Percentiles rank a stretch among this genome's conserved stretches.
These are phyloP conservation scores for Cynanchum wilfordii DNA, from an alignment of 257 asterid species.

Conservation along the genomic window DNA sequence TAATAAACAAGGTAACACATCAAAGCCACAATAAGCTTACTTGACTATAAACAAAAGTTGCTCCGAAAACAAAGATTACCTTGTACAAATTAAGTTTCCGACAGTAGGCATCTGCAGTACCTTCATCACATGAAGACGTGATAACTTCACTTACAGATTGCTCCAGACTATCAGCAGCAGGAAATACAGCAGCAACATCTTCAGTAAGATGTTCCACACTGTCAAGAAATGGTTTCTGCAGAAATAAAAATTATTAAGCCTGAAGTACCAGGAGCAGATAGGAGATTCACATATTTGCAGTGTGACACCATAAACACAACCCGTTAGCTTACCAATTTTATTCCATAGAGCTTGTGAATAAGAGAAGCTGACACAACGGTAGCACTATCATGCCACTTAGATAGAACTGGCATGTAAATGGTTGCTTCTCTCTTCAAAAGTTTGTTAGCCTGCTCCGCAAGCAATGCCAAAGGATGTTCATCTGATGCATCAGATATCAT, in stretches of 20 bases:
- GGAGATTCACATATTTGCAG: slow-evolving; percentile 21
- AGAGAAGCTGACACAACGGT: slow-evolving; percentile 84
- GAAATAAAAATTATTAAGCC: slow-evolving; percentile 25
- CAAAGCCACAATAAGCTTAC: background rate
- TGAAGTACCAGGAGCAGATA: slow-evolving; percentile 11
- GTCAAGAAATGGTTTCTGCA: slow-evolving; percentile 88
- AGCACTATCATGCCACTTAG: slow-evolving; percentile 68
- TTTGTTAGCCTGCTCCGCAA: slow-evolving; percentile 72
- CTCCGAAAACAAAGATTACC: slow-evolving; percentile 30
- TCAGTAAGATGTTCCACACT: slow-evolving; percentile 89
- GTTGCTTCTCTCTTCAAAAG: slow-evolving; percentile 53
- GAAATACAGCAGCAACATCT: slow-evolving; percentile 87
- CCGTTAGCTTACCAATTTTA: slow-evolving; percentile 59
- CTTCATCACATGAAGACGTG: slow-evolving; percentile 67
- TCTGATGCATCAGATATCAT: slow-evolving; percentile 57
- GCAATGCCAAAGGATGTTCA: slow-evolving; percentile 81
- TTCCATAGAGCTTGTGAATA: slow-evolving; percentile 83
- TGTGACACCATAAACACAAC: slow-evolving; percentile 1
- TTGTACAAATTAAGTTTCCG: slow-evolving; percentile 70
- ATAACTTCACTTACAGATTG: slow-evolving; percentile 57
- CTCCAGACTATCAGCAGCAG: slow-evolving; percentile 91
- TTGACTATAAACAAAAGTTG: background rate
- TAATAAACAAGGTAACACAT: background rate
- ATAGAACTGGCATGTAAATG: slow-evolving; percentile 65
- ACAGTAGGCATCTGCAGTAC: slow-evolving; percentile 62